phyloP scores from a whole-genome alignment of 225 moss, liverwort and hornwort genomes.

The Bryum argenteum region DNA sequence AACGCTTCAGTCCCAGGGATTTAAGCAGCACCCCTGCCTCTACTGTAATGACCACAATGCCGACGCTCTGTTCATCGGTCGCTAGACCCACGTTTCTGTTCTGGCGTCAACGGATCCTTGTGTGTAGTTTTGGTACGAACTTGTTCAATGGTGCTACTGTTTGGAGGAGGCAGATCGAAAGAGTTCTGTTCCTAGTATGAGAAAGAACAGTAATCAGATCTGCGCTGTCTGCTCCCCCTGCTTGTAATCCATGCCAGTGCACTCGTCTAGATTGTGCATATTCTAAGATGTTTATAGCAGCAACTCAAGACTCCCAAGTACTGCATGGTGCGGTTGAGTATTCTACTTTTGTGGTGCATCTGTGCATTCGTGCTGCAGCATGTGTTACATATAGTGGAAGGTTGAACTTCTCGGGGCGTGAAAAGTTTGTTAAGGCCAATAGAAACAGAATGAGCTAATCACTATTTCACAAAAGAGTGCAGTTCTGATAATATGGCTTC shows the following conservation, averaged over 20 bases:
- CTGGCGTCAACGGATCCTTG: not conserved
- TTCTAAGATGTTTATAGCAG: not conserved
- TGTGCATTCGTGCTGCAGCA: no score
- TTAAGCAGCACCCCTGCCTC: constrained; percentile 82
- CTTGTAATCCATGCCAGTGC: not conserved
- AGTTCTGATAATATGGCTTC: no score
- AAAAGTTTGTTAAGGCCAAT: no score
- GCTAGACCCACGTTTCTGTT: not conserved
- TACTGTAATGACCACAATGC: constrained; percentile 62
- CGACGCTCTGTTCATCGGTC: constrained; percentile 52
- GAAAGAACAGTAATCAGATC: not conserved
- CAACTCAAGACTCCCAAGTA: not conserved
- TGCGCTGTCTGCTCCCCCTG: not conserved
- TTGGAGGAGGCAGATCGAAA: not conserved
- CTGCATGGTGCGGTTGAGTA: not conserved
- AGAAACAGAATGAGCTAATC: no score
- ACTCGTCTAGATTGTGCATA: not conserved
- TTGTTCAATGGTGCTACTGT: not conserved
- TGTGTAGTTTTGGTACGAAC: constrained; percentile 4
- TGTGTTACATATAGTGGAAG: no score
- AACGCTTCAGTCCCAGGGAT: constrained; percentile 55
- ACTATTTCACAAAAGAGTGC: no score
- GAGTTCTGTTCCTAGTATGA: not conserved
- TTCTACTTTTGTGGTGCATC: no score
- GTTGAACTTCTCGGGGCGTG: no score